Conservation (phyloP, 2,329 filamentous ascomycete genomes). For the Trichoderma arundinaceum region DNA sequence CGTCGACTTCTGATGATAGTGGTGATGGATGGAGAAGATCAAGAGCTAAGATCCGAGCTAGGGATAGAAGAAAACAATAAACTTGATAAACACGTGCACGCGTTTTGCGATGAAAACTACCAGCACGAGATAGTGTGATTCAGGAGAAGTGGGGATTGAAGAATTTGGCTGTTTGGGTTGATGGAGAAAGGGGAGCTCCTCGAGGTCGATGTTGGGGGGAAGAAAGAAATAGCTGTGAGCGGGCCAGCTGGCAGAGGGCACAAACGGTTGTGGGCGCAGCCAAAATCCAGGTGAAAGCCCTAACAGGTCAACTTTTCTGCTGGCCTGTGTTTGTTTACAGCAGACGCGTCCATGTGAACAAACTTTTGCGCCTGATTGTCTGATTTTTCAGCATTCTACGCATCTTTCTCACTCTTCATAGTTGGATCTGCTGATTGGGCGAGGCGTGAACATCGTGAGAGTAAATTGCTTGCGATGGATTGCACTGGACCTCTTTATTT, state of each 20-base stretch:
- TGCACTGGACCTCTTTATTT: neutral
- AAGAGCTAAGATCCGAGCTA: neutral
- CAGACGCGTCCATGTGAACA: conserved; percentile 6
- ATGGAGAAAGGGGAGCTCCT: conserved; percentile 2
- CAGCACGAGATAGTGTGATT: neutral
- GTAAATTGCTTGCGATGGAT: neutral
- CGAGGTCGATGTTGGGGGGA: neutral
- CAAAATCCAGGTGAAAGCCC: conserved; percentile 21
- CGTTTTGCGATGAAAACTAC: neutral
- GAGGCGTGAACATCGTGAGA: neutral
- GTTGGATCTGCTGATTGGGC: neutral
- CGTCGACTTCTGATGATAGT: neutral
- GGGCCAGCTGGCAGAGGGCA: conserved; percentile 22
- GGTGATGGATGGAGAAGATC: neutral
- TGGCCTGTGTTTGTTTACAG: conserved; percentile 8
- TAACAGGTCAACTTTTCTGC: neutral
- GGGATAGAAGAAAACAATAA: neutral
- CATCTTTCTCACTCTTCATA: neutral
- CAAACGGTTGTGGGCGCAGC: conserved; percentile 2
- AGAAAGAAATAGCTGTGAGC: neutral
- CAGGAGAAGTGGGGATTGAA: neutral
- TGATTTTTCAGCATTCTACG: conserved; percentile 1
- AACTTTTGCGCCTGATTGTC: neutral
- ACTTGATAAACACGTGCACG: conserved; percentile 12
- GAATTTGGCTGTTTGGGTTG: neutral